Evolutionary conservation across 2,329 filamentous ascomycete species (phyloP).

Genomic region (Cladophialophora chaetospira): DNA sequence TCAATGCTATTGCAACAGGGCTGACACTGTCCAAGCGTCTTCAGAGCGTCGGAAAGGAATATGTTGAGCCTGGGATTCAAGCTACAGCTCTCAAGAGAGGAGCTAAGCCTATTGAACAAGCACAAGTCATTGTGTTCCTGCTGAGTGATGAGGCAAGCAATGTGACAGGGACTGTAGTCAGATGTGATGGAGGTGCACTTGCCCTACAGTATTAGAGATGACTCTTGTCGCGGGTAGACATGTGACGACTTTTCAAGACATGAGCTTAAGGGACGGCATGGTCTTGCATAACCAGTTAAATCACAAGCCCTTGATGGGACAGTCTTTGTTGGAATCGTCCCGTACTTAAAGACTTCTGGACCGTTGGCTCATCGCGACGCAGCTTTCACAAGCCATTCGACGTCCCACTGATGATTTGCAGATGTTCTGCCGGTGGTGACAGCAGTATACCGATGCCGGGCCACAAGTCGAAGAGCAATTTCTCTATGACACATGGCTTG

Average conservation of each 20-base stretch:
- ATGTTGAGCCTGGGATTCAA: conserved; percentile 21
- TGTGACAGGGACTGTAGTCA: conserved; percentile 49
- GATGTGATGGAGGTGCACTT: conserved; percentile 48
- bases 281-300: background rate
- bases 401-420: too few species aligned
- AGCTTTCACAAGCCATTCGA: too few species aligned
- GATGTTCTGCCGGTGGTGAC: too few species aligned
- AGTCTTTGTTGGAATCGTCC: too few species aligned
- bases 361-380: too few species aligned
- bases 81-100: conserved; percentile 35
- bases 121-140: conserved; percentile 51
- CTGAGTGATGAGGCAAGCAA: conserved; percentile 50
- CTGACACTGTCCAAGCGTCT: conserved; percentile 16
- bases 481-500: too few species aligned
- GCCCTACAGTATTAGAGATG: conserved; percentile 3
- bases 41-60: conserved; percentile 12
- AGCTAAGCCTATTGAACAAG: conserved; percentile 42
- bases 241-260: background rate
- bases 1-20: conserved; percentile 36
- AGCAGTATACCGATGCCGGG: too few species aligned
- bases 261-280: background rate
- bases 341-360: too few species aligned
- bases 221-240: background rate
- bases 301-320: too few species aligned
- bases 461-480: too few species aligned